Conservation (phyloP, 768 basidiomycete genomes). For the Boletus rufocinnamomeus region DNA sequence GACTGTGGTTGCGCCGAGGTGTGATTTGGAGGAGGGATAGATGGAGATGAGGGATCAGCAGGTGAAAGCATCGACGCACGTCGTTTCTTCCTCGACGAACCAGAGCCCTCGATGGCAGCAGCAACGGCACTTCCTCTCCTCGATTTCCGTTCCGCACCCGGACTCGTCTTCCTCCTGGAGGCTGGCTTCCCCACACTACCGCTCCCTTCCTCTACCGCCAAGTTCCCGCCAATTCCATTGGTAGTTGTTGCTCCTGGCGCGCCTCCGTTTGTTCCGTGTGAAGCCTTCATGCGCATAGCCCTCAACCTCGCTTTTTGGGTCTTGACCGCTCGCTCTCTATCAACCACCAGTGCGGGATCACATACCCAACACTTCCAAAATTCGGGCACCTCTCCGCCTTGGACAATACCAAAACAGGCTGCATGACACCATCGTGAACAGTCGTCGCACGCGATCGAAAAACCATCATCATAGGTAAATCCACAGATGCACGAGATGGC, state of each 20-base stretch:
- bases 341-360: slow-evolving; percentile 45
- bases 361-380: slow-evolving; percentile 79
- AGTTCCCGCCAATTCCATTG: slow-evolving; percentile 17
- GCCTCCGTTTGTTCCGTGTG: slow-evolving; percentile 29
- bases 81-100: slow-evolving; percentile 39
- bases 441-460: slow-evolving; percentile 81
- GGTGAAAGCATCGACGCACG: slow-evolving; percentile 40
- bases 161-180: slow-evolving; percentile 39
- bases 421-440: slow-evolving; percentile 86
- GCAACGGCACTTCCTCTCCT: slow-evolving; percentile 38
- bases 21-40: slow-evolving; percentile 16
- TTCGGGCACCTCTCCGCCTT: slow-evolving; percentile 61
- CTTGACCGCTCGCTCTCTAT: slow-evolving; percentile 49
- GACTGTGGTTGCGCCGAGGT: slow-evolving; percentile 17
- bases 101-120: slow-evolving; percentile 38
- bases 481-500: slow-evolving; percentile 75
- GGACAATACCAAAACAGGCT: slow-evolving; percentile 68
- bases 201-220: slow-evolving; percentile 21
- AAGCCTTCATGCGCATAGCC: slow-evolving; percentile 31
- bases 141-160: slow-evolving; percentile 42
- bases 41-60: slow-evolving; percentile 22
- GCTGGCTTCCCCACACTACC: slow-evolving; percentile 25
- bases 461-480: slow-evolving; percentile 75
- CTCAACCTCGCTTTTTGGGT: slow-evolving; percentile 44
- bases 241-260: slow-evolving; percentile 19